phyloP scores from a whole-genome alignment of 768 basidiomycete genomes.

The Tulasnella calospora region DNA sequence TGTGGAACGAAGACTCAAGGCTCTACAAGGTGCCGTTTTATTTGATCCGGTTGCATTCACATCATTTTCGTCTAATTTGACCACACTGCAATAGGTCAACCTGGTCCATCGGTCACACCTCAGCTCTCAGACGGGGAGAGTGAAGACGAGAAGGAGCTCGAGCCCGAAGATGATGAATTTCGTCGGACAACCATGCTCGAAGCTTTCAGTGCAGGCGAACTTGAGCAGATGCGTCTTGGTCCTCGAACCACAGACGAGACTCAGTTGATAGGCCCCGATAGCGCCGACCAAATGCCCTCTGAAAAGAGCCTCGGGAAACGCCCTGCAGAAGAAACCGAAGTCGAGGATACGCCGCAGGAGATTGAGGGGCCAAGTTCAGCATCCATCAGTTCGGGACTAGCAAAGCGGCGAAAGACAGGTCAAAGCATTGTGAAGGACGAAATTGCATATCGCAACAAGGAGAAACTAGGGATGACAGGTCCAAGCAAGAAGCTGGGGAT shows the following conservation, averaged over 20 bases:
- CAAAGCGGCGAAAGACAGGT: slow-evolving; percentile 34
- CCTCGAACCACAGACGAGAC: not conserved
- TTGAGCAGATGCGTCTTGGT: slow-evolving; percentile 29
- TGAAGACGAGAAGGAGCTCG: slow-evolving; percentile 31
- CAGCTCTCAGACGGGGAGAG: slow-evolving; percentile 26
- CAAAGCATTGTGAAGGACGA: slow-evolving; percentile 39
- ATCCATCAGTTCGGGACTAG: not conserved
- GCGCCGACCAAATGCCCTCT: not conserved
- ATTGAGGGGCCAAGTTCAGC: not conserved
- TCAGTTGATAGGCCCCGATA: not conserved
- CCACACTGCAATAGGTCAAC: not conserved
- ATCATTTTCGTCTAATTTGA: not conserved
- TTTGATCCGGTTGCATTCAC: slow-evolving; percentile 6
- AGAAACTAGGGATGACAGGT: slow-evolving; percentile 16
- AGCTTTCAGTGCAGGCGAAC: slow-evolving; percentile 29
- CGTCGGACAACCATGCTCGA: slow-evolving; percentile 30
- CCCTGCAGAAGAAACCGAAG: not conserved
- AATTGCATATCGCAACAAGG: slow-evolving; percentile 36
- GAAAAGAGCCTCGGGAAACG: not conserved
- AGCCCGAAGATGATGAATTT: slow-evolving; percentile 28
- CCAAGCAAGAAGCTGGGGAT: slow-evolving; percentile 10
- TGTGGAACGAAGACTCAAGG: slow-evolving; percentile 56
- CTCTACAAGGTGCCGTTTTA: slow-evolving; percentile 41
- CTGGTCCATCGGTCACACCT: not conserved
- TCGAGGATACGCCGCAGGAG: not conserved